Evolutionary conservation across 148 eudicot genomes (phyloP), one percentile per base, ranked within the genome.

Genomic region (Beta vulgaris): DNA sequence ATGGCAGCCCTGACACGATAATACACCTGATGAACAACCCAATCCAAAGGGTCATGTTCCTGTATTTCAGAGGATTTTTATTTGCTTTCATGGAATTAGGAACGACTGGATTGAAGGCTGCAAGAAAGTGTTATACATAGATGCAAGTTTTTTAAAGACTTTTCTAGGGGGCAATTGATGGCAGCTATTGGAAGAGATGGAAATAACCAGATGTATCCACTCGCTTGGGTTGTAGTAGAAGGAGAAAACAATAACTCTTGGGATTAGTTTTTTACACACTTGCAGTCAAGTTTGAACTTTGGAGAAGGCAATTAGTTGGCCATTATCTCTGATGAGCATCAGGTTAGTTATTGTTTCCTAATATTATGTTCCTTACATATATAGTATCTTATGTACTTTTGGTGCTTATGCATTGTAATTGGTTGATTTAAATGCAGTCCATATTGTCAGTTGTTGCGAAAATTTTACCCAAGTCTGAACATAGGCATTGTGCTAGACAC

Each of bases 401-500:
- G 1, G 2, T 34, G 7, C 13, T 9, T 5, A n/a, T 5, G 18
- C 3, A 21, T n/a, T 44, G 18, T 9, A 44, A 11, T 9, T 3
- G 15, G 15, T 11, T 51, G 21, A 0, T 51, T 21, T 0, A 51
- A 19, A 51, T 51, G n/a, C 21, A 19, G 5, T 18, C 7, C 21
- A 37, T 67, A 4, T 23, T 23, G 28, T 10, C 21, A 23, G 31
- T 4, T 23, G 71, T 67, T 1, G 16, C 44, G 18, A 37, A 15
- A 2, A 4, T 35, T 6, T 48, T 48, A 13, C 44, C 73, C 3
- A 31, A 48, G 5, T 9, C 64, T 54, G 26, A 64, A 72, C 16
- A 53, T 29, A n/a, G n/a, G 11, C 35, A 72, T 72, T 72, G 64
- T 72, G 64, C 75, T 10, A 55, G 53, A 7, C 75, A 51, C 57